Evolutionary conservation across 306 rosid genomes (phyloP).

Genomic region (Calophaca sinica): DNA sequence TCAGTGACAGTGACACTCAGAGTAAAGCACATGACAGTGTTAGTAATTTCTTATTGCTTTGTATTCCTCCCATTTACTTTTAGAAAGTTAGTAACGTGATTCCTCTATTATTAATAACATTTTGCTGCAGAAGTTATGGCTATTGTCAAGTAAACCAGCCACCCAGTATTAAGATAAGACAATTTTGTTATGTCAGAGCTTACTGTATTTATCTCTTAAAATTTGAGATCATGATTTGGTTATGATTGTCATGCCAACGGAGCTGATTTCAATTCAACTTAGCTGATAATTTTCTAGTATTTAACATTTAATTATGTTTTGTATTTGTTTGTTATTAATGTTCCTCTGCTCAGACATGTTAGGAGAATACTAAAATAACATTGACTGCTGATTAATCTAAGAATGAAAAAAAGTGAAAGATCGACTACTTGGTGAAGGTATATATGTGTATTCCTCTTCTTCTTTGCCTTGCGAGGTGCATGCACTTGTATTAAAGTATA

Average conservation of each 20-base stretch:
- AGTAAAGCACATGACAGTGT: conserved; percentile 58
- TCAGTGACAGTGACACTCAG: conserved; percentile 59
- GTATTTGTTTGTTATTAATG: background rate
- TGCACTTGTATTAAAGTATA: background rate
- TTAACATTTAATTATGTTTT: background rate
- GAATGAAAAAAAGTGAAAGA: background rate
- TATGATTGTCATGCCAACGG: conserved; percentile 55
- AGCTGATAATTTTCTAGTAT: conserved; percentile 14
- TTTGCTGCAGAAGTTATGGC: conserved; percentile 52
- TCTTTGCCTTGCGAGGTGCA: conserved; percentile 29
- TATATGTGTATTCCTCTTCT: background rate
- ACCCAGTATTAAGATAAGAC: conserved; percentile 28
- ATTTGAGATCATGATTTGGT: conserved; percentile 49
- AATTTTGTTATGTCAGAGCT: conserved; percentile 40
- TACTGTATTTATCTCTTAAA: conserved; percentile 29
- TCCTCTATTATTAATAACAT: conserved; percentile 31
- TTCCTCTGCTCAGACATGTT: conserved; percentile 22
- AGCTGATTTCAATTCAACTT: conserved; percentile 40
- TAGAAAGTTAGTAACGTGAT: conserved; percentile 50
- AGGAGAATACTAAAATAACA: conserved; percentile 17
- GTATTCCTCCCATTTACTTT: conserved; percentile 44
- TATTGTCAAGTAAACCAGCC: conserved; percentile 39
- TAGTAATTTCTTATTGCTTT: conserved; percentile 37
- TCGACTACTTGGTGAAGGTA: conserved; percentile 29
- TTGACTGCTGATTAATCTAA: conserved; percentile 39